Evolutionary conservation across 2,329 filamentous ascomycete species (phyloP).

Genomic region (Cytospora piceicola): DNA sequence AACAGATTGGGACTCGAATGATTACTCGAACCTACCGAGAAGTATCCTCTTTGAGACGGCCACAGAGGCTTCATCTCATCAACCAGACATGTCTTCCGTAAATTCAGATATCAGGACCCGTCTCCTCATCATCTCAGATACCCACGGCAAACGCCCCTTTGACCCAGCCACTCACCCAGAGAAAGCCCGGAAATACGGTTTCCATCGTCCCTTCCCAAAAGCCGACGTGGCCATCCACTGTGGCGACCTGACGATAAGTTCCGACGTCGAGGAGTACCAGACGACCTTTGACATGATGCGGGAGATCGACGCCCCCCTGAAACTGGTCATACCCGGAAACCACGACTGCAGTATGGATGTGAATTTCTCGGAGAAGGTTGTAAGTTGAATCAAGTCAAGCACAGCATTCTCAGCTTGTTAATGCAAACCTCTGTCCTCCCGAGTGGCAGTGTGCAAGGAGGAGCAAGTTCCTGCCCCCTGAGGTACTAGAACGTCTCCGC

Average conservation of each 20-base stretch:
- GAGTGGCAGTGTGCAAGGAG: neutral
- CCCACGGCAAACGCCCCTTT: conserved; percentile 23
- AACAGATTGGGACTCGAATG: neutral
- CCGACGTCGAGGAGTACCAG: conserved; percentile 19
- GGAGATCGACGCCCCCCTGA: conserved; percentile 25
- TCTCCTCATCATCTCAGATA: conserved; percentile 30
- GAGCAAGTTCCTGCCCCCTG: conserved; percentile 1
- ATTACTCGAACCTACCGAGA: neutral
- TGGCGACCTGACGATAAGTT: conserved; percentile 17
- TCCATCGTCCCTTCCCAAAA: conserved; percentile 19
- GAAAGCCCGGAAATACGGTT: conserved; percentile 12
- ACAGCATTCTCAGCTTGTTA: too few species aligned
- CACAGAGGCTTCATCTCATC: neutral
- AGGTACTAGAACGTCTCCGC: neutral
- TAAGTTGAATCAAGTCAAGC: neutral
- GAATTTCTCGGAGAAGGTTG: conserved; percentile 8
- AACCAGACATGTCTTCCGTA: neutral
- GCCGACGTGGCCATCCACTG: conserved; percentile 29
- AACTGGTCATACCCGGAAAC: conserved; percentile 28
- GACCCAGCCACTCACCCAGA: conserved; percentile 4
- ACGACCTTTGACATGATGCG: conserved; percentile 26
- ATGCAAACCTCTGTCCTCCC: neutral
- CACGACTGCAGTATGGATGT: conserved; percentile 25
- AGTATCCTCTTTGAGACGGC: neutral
- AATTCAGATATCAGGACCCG: conserved; percentile 24